Evolutionary conservation across 2,329 filamentous ascomycete species (phyloP), one percentile per base, ranked within the genome.

Genomic region (Trichoderma polysporum): DNA sequence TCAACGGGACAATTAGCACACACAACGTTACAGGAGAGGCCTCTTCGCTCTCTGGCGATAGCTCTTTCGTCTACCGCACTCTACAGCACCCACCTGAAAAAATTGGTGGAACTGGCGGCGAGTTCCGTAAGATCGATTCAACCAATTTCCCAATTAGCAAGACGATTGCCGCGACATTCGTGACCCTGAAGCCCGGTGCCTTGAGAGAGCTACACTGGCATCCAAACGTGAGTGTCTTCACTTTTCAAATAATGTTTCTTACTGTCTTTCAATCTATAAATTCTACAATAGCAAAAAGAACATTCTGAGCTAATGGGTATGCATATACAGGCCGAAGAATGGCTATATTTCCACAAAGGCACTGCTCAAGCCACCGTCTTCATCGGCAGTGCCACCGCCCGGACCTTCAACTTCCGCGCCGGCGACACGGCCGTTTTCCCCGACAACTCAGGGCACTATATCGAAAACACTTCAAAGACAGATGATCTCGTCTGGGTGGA

Each of bases 361-460:
- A 76, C 81, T 2, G 89, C 80, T 0, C 84, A 85, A 29, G 88
- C 88, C 0, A 90, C 88, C 0, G 85, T 90, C 2, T 91, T 90
- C 74, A 86, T 87, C 56, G 89, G 88, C 7, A 84, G 82, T 71
- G 79, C 81, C 12, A 85, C 85, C 64, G 83, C 88, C 2, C 83
- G 88, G 6, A 91, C 88, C 0, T 90, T 91, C 72, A 87, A 91
- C 76, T 90, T 91, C 75, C 79, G 79, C 2, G 83, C 87, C 4
- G 88, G 89, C n/a, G 89, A 91, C 69, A 90, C 87, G 2, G 88
- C 85, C 9, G 87, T 87, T 0, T 91, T 91, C 75, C 88, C 88
- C 0, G 88, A 90, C 69, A 91, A 91, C 74, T 82, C 82, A 69
- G 77, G 83, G 83, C 89, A 91, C 71, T 91, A 91, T 71, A 88